Percentiles rank a stretch among this genome's conserved stretches.
phyloP scores from a whole-genome alignment of 164 flowering plant genomes.

The Kalanchoe fedtschenkoi region DNA sequence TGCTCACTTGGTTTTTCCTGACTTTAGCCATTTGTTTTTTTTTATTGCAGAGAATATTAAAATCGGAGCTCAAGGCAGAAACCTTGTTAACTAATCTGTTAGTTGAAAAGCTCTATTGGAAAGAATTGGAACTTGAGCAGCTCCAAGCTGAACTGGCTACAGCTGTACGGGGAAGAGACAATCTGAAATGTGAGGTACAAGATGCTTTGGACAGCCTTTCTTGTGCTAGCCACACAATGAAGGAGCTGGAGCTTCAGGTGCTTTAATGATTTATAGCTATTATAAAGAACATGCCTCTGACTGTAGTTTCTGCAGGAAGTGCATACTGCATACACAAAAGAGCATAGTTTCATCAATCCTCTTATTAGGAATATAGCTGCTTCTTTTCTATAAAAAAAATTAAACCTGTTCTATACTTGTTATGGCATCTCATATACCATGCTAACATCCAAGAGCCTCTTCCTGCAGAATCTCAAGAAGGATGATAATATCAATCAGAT shows the following conservation, averaged over 20 bases:
- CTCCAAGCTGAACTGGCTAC: constrained; percentile 83
- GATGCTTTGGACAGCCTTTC: constrained; percentile 59
- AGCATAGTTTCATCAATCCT: neutral
- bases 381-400: neutral
- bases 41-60: constrained; percentile 27
- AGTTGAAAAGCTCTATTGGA: constrained; percentile 66
- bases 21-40: neutral
- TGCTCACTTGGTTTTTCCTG: neutral
- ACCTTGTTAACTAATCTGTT: constrained; percentile 57
- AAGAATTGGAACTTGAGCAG: constrained; percentile 72
- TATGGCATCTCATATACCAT: neutral
- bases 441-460: neutral
- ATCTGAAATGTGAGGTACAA: constrained; percentile 67
- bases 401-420: too few species aligned
- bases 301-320: neutral
- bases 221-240: constrained; percentile 53
- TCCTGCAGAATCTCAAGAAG: constrained; percentile 54
- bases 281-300: neutral
- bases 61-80: constrained; percentile 65
- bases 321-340: neutral
- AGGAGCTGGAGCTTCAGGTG: constrained; percentile 90
- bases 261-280: constrained; percentile 3
- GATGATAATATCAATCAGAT: constrained; percentile 55
- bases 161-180: constrained; percentile 63
- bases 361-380: neutral